Evolutionary conservation across 1,284 basidiomycete species (phyloP), one percentile per base, ranked within the genome.

Genomic region (Tylopilus orsonianus): DNA sequence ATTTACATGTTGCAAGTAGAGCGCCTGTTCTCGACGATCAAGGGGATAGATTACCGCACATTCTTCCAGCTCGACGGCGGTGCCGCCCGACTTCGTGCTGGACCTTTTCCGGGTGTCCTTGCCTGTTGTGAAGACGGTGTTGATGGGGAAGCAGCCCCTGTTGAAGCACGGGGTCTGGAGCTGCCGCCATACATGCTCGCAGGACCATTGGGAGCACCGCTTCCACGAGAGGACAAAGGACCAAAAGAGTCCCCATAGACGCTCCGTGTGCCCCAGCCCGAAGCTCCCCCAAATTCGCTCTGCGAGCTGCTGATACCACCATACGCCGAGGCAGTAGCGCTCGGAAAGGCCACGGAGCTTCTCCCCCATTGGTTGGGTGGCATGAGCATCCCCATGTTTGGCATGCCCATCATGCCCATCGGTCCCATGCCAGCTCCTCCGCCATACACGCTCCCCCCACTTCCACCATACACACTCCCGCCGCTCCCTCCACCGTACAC

Each of bases 241-340:
- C 80, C 75, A 60, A 79, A 80, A 18, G 74, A 60, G 49, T 83
- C 84, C 12, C 85, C 87, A 56, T 87, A 87, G 44, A 77, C 80
- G 57, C 85, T 88, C 52, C 74, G 73, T 8, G 80, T 75, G 45
- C 71, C 77, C 83, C 84, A 84, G n/a, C 77, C 71, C 14, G 61
- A 68, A 8, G 62, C 56, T 14, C 68, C 67, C 36, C 77, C 75
- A 46, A 70, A 75, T 48, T 83, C 82, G 62, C 78, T 83, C 51
- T 72, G 64, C 32, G 75, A 74, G 14, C 71, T 75, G 44, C 69
- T 69, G 44, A 70, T 61, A 30, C 74, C 74, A 10, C 75, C 78
- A 59, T 83, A 87, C 71, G 80, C 77, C 23, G 83, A 80, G 5
- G 38, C 12, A 38, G 78, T 55, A 14, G 69, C 69, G 14, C 69